These are phyloP conservation scores for Mycena sp. DNA, from an alignment of 1,284 basidiomycete species.

Conservation along the genomic window DNA sequence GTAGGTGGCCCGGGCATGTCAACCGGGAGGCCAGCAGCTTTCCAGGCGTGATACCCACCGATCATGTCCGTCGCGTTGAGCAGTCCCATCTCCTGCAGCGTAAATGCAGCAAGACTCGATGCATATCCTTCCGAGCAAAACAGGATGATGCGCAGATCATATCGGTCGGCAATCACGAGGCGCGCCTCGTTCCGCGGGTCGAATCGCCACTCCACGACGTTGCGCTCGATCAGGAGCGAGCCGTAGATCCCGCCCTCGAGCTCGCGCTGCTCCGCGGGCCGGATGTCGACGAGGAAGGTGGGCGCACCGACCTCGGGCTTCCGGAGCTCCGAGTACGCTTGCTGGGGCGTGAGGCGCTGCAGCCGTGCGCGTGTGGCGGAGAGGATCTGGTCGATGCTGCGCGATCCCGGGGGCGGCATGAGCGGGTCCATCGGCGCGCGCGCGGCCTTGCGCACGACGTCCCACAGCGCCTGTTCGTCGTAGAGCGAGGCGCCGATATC, in stretches of 20 bases:
- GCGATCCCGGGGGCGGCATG: constrained; percentile 68
- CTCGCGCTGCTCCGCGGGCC: constrained; percentile 64
- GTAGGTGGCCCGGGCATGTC: neutral
- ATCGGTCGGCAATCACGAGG: constrained; percentile 71
- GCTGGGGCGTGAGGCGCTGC: constrained; percentile 66
- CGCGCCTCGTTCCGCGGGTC: constrained; percentile 69
- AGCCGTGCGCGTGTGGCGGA: constrained; percentile 65
- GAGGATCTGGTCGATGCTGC: constrained; percentile 64
- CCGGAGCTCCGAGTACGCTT: constrained; percentile 67
- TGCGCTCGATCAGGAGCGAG: constrained; percentile 73
- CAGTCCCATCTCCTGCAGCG: constrained; percentile 72
- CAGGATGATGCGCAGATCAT: constrained; percentile 74
- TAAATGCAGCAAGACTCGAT: constrained; percentile 73
- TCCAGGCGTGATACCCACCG: constrained; percentile 79
- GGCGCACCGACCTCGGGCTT: constrained; percentile 60
- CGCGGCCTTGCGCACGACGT: constrained; percentile 68
- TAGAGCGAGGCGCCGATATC: constrained; percentile 59
- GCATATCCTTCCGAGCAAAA: constrained; percentile 78
- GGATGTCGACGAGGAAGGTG: constrained; percentile 79
- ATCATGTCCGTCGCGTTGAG: constrained; percentile 78
- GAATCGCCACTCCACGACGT: constrained; percentile 78
- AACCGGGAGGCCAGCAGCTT: constrained; percentile 65
- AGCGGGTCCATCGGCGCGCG: constrained; percentile 66
- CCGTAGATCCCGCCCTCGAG: constrained; percentile 67
- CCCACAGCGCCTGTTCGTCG: constrained; percentile 71